Evolutionary conservation across 768 basidiomycete genomes (phyloP).

Genomic region (Amanita pallidorosea): DNA sequence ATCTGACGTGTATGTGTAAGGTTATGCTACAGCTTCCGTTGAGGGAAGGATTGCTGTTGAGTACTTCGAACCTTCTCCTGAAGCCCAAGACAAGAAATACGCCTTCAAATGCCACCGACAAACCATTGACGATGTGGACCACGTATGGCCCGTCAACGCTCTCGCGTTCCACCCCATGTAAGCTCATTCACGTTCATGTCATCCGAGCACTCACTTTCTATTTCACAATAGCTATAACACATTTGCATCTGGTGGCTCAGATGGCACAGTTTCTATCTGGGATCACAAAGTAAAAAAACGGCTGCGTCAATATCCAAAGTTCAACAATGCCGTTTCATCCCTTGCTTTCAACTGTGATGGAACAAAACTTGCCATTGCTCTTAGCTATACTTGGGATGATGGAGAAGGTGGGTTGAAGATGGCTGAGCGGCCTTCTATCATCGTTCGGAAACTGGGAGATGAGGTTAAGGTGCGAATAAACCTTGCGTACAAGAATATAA

Average conservation of each 20-base stretch:
- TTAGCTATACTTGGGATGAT: conserved; percentile 87
- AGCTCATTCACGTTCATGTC: conserved; percentile 12
- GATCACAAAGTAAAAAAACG: conserved; percentile 96
- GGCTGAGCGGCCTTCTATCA: conserved; percentile 50
- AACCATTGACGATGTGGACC: conserved; percentile 82
- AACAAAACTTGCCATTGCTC: conserved; percentile 69
- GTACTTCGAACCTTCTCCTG: conserved; percentile 79
- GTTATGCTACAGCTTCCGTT: conserved; percentile 88
- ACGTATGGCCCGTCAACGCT: conserved; percentile 94
- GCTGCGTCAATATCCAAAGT: conserved; percentile 81
- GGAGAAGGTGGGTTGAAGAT: conserved; percentile 64
- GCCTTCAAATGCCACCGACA: conserved; percentile 97
- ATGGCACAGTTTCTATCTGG: conserved; percentile 92
- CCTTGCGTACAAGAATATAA: background rate
- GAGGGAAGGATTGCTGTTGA: conserved; percentile 97
- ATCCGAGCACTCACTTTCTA: background rate
- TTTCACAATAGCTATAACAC: conserved; percentile 61
- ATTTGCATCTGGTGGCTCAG: conserved; percentile 92
- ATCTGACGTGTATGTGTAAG: conserved; percentile 23
- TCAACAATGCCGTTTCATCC: conserved; percentile 61
- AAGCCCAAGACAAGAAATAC: conserved; percentile 76
- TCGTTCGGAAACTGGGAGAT: conserved; percentile 56
- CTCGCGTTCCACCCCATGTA: conserved; percentile 89
- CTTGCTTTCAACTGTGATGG: conserved; percentile 82
- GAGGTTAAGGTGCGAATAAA: conserved; percentile 53